Percentiles rank a stretch among this genome's conserved stretches.
Evolutionary conservation across 2,329 filamentous ascomycete genomes (phyloP).

Genomic region (Apiospora aurea): DNA sequence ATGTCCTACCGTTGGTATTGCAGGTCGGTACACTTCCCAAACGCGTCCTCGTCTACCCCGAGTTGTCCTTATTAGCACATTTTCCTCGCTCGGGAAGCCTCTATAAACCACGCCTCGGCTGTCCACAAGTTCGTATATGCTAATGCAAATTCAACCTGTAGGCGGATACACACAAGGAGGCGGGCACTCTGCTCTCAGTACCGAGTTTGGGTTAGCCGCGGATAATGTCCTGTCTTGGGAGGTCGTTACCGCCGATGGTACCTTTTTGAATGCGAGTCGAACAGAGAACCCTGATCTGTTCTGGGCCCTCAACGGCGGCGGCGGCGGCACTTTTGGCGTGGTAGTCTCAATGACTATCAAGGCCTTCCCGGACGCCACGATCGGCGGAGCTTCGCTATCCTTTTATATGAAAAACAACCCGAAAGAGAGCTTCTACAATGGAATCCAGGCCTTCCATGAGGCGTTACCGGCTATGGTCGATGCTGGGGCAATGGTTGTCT

Average conservation of each 20-base stretch:
- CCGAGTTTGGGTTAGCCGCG: slow-evolving; percentile 63
- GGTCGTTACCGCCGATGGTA: slow-evolving; percentile 48
- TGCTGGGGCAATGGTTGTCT: slow-evolving; percentile 36
- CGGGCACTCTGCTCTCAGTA: slow-evolving; percentile 62
- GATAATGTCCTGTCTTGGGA: slow-evolving; percentile 61
- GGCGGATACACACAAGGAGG: slow-evolving; percentile 69
- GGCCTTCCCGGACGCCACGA: slow-evolving; percentile 33
- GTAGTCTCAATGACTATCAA: slow-evolving; percentile 43
- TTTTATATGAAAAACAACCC: slow-evolving; percentile 31
- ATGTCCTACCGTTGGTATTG: slow-evolving; percentile 61
- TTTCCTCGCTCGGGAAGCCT: not conserved
- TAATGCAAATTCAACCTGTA: not conserved
- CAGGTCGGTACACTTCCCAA: slow-evolving; percentile 31
- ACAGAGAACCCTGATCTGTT: slow-evolving; percentile 56
- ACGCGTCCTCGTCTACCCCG: not conserved
- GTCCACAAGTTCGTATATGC: not conserved
- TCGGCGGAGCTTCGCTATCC: slow-evolving; percentile 33
- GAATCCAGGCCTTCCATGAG: slow-evolving; percentile 35
- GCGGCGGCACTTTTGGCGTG: slow-evolving; percentile 57
- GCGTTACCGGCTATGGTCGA: slow-evolving; percentile 36
- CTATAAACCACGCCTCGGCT: not conserved
- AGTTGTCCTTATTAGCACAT: not conserved
- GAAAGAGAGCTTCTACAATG: slow-evolving; percentile 32
- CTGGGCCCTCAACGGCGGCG: slow-evolving; percentile 60
- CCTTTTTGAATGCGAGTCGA: slow-evolving; percentile 47